phyloP scores from a whole-genome alignment of 1,284 basidiomycete species.

The Apiotrichum sp. region DNA sequence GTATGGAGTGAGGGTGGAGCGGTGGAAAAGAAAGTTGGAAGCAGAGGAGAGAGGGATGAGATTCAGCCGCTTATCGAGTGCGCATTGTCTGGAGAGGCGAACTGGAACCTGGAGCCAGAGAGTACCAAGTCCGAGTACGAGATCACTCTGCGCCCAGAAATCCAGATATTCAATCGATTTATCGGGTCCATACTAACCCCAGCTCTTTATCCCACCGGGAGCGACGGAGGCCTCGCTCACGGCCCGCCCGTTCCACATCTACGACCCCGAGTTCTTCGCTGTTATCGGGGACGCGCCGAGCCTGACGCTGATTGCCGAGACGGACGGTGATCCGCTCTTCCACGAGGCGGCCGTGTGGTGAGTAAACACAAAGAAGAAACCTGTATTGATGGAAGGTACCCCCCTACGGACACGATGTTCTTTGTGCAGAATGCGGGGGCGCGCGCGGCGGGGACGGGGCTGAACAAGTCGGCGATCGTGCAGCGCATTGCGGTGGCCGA shows the following conservation, averaged over 20 bases:
- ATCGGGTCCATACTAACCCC: no score
- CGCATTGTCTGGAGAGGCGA: no score
- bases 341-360: constrained; percentile 66
- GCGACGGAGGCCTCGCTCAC: constrained; percentile 21
- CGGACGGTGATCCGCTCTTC: constrained; percentile 55
- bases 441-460: constrained; percentile 44
- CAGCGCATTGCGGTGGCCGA: constrained; percentile 49
- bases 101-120: no score
- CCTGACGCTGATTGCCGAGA: constrained; percentile 54
- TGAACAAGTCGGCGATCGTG: constrained; percentile 50
- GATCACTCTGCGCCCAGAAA: no score
- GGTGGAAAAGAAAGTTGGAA: no score
- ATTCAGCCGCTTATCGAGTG: no score
- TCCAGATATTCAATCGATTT: no score
- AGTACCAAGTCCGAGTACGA: no score
- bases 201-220: constrained; percentile 41
- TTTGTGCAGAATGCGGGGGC: constrained; percentile 53
- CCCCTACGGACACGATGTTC: constrained; percentile 57
- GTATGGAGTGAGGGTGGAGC: no score
- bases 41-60: no score
- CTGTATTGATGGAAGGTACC: constrained; percentile 30
- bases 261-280: constrained; percentile 56
- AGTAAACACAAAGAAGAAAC: no score
- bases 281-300: constrained; percentile 58
- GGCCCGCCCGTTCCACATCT: constrained; percentile 57